Evolutionary conservation across 106 monocot species (phyloP).

Genomic region (Acorus calamus): DNA sequence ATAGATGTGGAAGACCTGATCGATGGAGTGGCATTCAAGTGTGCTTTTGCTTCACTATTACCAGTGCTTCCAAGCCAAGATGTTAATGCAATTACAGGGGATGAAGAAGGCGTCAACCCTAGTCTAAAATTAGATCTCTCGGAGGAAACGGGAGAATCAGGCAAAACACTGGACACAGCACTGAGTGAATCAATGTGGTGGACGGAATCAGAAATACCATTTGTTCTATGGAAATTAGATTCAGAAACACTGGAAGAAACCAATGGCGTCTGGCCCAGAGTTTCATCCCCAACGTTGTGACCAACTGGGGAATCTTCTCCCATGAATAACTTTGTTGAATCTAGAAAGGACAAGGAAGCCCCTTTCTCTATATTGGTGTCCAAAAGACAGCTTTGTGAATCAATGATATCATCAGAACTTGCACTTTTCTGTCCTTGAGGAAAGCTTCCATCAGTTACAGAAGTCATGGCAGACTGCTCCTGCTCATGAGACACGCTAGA

Average conservation of each 20-base stretch:
- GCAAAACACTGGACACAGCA: conserved; percentile 29
- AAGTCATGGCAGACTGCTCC: conserved; percentile 58
- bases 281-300: conserved; percentile 22
- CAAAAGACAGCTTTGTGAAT: conserved; percentile 16
- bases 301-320: conserved; percentile 19
- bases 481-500: conserved; percentile 53
- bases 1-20: conserved; percentile 47
- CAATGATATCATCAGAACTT: conserved; percentile 45
- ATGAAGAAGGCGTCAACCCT: conserved; percentile 39
- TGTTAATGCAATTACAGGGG: conserved; percentile 60
- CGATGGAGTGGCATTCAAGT: conserved; percentile 33
- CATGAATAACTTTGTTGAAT: conserved; percentile 10
- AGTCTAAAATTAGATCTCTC: conserved; percentile 60
- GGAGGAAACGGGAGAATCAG: conserved; percentile 62
- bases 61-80: conserved; percentile 68
- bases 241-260: conserved; percentile 21
- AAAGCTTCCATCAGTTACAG: conserved; percentile 53
- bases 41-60: conserved; percentile 40
- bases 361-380: conserved; percentile 20
- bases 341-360: conserved; percentile 9
- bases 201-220: conserved; percentile 25
- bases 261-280: conserved; percentile 7
- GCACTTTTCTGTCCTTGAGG: conserved; percentile 68
- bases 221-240: conserved; percentile 19
- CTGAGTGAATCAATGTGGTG: conserved; percentile 28